phyloP scores from a whole-genome alignment of 352 stramenopile species.

The Globisporangium okanoganense region DNA sequence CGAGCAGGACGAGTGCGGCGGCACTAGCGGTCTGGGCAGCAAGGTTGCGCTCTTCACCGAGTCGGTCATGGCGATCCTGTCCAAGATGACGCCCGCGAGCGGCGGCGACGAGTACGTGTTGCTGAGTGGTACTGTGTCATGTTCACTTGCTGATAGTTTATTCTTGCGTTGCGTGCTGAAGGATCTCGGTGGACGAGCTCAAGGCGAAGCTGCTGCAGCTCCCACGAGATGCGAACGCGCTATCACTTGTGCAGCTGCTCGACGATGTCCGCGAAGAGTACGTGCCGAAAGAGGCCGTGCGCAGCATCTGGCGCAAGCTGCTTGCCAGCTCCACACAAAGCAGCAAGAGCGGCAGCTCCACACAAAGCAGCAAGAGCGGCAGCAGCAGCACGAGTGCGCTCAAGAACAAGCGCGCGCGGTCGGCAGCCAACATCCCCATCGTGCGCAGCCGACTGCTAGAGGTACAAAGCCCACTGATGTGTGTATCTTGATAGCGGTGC shows the following conservation, averaged over 20 bases:
- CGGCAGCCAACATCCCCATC: conserved; percentile 39
- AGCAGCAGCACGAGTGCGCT: neutral
- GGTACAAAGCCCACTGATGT: conserved; percentile 9
- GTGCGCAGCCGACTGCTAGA: conserved; percentile 50
- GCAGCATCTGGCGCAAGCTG: conserved; percentile 52
- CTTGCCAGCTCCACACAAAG: neutral
- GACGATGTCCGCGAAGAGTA: conserved; percentile 45
- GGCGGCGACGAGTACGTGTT: conserved; percentile 40
- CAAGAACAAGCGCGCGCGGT: conserved; percentile 32
- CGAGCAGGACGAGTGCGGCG: conserved; percentile 9
- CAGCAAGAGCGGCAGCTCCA: neutral
- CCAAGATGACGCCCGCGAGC: conserved; percentile 28
- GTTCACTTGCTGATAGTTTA: neutral
- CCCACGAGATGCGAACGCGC: conserved; percentile 26
- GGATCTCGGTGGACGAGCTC: conserved; percentile 34
- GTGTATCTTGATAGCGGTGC: neutral
- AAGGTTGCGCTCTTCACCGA: conserved; percentile 14
- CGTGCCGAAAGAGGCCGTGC: conserved; percentile 43
- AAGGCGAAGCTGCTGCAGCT: conserved; percentile 28
- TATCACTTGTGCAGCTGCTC: conserved; percentile 45
- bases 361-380: neutral
- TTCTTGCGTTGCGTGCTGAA: conserved; percentile 10
- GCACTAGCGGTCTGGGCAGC: neutral
- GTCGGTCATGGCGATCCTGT: conserved; percentile 34
- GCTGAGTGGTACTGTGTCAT: neutral